These are phyloP conservation scores for Psilocybe sp. DNA, from an alignment of 768 basidiomycete species.

Conservation along the genomic window DNA sequence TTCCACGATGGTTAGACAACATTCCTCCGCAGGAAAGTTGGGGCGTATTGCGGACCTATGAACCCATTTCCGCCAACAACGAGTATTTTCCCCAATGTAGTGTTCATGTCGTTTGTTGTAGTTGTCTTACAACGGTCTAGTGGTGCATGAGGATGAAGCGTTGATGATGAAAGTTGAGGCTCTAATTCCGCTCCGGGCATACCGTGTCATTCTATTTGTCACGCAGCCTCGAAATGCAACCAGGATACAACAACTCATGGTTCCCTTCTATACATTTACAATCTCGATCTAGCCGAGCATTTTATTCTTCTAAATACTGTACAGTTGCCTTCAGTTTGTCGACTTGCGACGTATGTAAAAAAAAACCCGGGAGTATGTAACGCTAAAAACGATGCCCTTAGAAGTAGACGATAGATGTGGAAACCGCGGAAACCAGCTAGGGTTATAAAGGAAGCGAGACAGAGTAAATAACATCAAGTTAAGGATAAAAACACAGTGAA, in stretches of 20 bases:
- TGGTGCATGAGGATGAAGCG: too few species aligned
- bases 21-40: not conserved
- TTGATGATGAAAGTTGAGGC: too few species aligned
- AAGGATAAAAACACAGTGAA: conserved; percentile 14
- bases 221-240: too few species aligned
- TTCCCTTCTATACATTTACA: too few species aligned
- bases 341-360: conserved; percentile 12
- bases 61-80: conserved; percentile 99
- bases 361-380: not conserved
- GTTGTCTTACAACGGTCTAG: not conserved
- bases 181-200: too few species aligned
- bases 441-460: conserved; percentile 3
- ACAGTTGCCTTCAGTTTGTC: conserved; percentile 13
- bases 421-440: conserved; percentile 13
- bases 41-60: conserved; percentile 54
- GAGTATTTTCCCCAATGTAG: conserved; percentile 60
- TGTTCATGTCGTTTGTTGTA: conserved; percentile 22
- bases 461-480: conserved; percentile 20
- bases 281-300: conserved; percentile 9
- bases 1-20: conserved; percentile 3
- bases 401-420: not conserved
- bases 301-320: conserved; percentile 9
- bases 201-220: too few species aligned
- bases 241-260: too few species aligned
- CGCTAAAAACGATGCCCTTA: conserved; percentile 14